Conservation (phyloP, 1,284 basidiomycete genomes). For the Ustilago hordei region DNA sequence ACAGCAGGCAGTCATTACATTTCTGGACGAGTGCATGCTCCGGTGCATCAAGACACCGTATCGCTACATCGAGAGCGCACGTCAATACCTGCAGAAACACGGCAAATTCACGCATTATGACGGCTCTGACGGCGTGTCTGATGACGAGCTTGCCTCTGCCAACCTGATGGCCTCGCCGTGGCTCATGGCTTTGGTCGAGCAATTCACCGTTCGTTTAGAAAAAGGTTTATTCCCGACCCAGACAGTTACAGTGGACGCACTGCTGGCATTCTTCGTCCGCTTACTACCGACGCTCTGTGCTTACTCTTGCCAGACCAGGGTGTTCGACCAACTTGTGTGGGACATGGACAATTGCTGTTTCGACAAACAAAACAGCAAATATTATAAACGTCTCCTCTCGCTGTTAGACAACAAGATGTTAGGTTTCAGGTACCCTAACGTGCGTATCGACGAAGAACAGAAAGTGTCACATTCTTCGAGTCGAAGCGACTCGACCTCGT, state of each 20-base stretch:
- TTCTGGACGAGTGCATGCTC: constrained; percentile 87
- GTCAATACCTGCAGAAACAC: constrained; percentile 58
- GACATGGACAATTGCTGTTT: constrained; percentile 8
- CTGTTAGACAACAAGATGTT: constrained; percentile 19
- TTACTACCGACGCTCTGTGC: constrained; percentile 42
- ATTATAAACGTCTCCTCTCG: neutral
- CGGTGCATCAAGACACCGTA: constrained; percentile 87
- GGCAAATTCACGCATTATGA: neutral
- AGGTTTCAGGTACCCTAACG: too few species aligned
- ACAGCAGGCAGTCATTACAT: constrained; percentile 75
- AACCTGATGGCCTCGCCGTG: constrained; percentile 46
- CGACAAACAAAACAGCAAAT: constrained; percentile 9
- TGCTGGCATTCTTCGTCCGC: constrained; percentile 45
- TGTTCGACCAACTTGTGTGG: constrained; percentile 20
- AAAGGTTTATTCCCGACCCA: constrained; percentile 39
- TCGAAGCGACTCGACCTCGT: constrained; percentile 2
- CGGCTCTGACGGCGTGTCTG: neutral
- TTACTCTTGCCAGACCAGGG: constrained; percentile 24
- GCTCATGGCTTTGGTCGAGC: constrained; percentile 53
- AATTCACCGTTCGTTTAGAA: constrained; percentile 50
- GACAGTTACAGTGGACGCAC: constrained; percentile 18
- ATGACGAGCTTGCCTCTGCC: neutral
- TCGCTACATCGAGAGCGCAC: constrained; percentile 82
- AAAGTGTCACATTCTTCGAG: neutral
- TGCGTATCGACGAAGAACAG: constrained; percentile 10